A percentile compares a stretch with the other conserved stretches of the same genome.
phyloP scores from a whole-genome alignment of 2,329 filamentous ascomycete species.

The Scedosporium apiospermum region DNA sequence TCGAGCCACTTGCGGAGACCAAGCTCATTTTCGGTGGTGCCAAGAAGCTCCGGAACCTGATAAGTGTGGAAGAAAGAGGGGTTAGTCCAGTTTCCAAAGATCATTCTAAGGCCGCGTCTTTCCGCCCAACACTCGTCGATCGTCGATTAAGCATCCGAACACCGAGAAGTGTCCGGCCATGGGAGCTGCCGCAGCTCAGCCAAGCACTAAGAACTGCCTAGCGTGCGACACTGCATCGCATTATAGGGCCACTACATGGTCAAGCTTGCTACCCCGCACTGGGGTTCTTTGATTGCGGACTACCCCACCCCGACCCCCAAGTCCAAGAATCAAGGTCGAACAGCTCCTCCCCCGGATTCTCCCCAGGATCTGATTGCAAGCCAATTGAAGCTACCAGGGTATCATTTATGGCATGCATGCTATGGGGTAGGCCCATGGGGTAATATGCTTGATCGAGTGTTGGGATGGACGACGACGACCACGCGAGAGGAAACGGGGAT shows the following conservation, averaged over 20 bases:
- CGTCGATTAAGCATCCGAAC: neutral
- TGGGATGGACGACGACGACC: neutral
- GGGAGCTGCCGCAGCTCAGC: neutral
- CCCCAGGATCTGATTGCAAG: neutral
- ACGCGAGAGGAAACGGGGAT: neutral
- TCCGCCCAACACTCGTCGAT: neutral
- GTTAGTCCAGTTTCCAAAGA: neutral
- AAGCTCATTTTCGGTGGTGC: slow-evolving; percentile 97
- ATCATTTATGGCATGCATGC: neutral
- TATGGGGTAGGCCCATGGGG: neutral
- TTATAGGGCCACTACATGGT: neutral
- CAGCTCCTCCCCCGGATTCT: neutral
- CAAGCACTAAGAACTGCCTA: neutral
- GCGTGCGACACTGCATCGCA: neutral
- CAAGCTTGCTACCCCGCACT: neutral
- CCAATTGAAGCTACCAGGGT: neutral
- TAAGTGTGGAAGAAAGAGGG: slow-evolving; percentile 7
- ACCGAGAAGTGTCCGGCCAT: neutral
- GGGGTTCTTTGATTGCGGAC: neutral
- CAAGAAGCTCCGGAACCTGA: slow-evolving; percentile 71
- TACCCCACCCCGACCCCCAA: neutral
- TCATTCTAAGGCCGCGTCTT: neutral
- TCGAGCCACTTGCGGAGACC: slow-evolving; percentile 96
- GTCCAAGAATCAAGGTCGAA: too few species aligned
- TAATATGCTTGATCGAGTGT: neutral